Percentiles rank a stretch among this genome's conserved stretches.
Conservation (phyloP, 2,329 filamentous ascomycete genomes). For the Cordyceps fumosorosea region DNA sequence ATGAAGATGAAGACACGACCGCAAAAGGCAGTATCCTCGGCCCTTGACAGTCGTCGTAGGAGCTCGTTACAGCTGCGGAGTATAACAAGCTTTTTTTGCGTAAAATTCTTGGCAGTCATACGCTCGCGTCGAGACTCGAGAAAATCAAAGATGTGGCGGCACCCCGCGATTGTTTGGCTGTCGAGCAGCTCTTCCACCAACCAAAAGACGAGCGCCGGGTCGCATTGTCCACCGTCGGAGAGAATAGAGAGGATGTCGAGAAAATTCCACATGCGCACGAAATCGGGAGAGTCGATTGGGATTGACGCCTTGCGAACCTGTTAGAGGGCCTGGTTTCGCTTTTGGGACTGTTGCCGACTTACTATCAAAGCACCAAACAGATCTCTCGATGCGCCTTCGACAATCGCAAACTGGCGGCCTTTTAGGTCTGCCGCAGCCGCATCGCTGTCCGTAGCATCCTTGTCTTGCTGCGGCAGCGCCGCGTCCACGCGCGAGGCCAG, state of each 20-base stretch:
- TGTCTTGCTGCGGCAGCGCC: slow-evolving; percentile 23
- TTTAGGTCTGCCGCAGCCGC: slow-evolving; percentile 33
- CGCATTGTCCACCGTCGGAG: slow-evolving; percentile 71
- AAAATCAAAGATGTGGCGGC: slow-evolving; percentile 87
- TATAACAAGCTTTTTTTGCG: slow-evolving; percentile 80
- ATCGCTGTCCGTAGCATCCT: slow-evolving; percentile 25
- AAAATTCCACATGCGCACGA: slow-evolving; percentile 85
- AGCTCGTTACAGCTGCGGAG: slow-evolving; percentile 94
- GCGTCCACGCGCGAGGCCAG: slow-evolving; percentile 38
- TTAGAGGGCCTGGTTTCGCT: slow-evolving; percentile 19
- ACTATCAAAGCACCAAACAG: slow-evolving; percentile 76
- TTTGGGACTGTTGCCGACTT: slow-evolving; percentile 27
- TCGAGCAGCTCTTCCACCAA: slow-evolving; percentile 92
- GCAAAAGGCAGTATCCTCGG: slow-evolving; percentile 95
- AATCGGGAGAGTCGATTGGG: slow-evolving; percentile 68
- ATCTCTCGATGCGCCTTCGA: slow-evolving; percentile 78
- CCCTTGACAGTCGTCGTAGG: slow-evolving; percentile 84
- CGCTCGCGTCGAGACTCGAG: slow-evolving; percentile 87
- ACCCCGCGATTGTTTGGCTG: slow-evolving; percentile 89
- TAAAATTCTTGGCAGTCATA: slow-evolving; percentile 74
- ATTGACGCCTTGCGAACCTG: slow-evolving; percentile 58
- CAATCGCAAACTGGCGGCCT: slow-evolving; percentile 56
- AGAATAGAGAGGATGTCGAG: slow-evolving; percentile 86
- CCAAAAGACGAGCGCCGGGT: slow-evolving; percentile 78
- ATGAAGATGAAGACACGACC: slow-evolving; percentile 97